Percentiles rank a stretch among this genome's conserved stretches.
Conservation (phyloP, 352 stramenopile species). For the Globisporangium carolinianum region DNA sequence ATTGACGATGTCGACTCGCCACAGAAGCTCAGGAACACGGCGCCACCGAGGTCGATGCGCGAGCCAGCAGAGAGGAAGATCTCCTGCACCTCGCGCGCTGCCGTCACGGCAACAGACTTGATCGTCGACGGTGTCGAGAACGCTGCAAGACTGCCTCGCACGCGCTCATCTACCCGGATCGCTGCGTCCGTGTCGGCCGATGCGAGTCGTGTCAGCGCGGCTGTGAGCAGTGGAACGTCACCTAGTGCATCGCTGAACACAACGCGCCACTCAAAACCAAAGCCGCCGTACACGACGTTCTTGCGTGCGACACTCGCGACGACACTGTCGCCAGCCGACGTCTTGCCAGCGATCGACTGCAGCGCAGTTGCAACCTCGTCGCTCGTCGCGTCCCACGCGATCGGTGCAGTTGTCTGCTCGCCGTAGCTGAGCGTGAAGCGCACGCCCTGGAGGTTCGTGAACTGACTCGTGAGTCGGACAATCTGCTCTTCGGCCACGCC, state of each 20-base stretch:
- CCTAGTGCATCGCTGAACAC: constrained; percentile 51
- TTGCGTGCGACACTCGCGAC: constrained; percentile 25
- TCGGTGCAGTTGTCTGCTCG: constrained; percentile 6
- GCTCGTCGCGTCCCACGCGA: constrained; percentile 37
- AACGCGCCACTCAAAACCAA: constrained; percentile 66
- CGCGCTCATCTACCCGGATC: constrained; percentile 29
- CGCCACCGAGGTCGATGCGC: constrained; percentile 47
- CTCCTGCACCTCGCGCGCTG: constrained; percentile 54
- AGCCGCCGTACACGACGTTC: constrained; percentile 36
- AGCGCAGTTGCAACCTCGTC: constrained; percentile 21
- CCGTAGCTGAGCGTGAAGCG: constrained; percentile 28
- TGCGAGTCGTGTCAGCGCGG: constrained; percentile 6
- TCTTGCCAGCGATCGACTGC: not conserved
- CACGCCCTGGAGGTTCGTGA: constrained; percentile 23
- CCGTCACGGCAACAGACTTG: constrained; percentile 20
- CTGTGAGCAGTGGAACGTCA: constrained; percentile 33
- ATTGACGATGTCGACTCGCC: constrained; percentile 50
- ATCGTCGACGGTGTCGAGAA: constrained; percentile 14
- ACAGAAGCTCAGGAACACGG: constrained; percentile 52
- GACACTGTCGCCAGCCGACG: constrained; percentile 6
- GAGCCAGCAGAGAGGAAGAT: constrained; percentile 58
- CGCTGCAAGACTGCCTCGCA: constrained; percentile 29
- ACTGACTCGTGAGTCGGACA: constrained; percentile 30
- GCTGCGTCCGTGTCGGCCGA: constrained; percentile 15
- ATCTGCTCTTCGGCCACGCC: constrained; percentile 57